phyloP scores from a whole-genome alignment of 2,329 filamentous ascomycete species.

The Lojkania enalia region DNA sequence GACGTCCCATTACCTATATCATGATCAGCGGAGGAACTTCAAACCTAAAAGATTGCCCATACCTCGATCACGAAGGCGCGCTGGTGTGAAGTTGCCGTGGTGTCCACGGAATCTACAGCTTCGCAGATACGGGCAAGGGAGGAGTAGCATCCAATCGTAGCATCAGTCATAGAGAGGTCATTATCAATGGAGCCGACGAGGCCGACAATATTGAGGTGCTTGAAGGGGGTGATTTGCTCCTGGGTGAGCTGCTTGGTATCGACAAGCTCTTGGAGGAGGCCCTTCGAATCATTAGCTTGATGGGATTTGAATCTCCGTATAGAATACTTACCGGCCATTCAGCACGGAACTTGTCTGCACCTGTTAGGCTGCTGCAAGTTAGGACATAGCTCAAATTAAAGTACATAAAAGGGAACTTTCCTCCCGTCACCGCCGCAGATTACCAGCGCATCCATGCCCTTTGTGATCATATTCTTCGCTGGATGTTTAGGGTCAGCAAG shows the following conservation, averaged over 20 bases:
- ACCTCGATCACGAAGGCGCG: constrained; percentile 93
- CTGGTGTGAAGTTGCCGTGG: constrained; percentile 91
- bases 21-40: no score
- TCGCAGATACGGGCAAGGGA: constrained; percentile 92
- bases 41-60: constrained; percentile 72
- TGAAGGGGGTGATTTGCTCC: constrained; percentile 74
- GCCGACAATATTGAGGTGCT: constrained; percentile 92
- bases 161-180: constrained; percentile 94
- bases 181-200: constrained; percentile 98
- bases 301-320: constrained; percentile 40
- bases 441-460: constrained; percentile 92
- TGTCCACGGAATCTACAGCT: constrained; percentile 95
- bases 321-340: constrained; percentile 73
- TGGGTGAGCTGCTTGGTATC: constrained; percentile 68
- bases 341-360: constrained; percentile 86
- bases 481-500: no score
- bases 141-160: constrained; percentile 92
- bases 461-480: constrained; percentile 93
- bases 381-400: no score
- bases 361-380: constrained; percentile 90
- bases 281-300: constrained; percentile 42
- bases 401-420: no score
- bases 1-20: constrained; percentile 81
- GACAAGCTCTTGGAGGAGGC: constrained; percentile 85
- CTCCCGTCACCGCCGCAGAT: constrained; percentile 98